Base-by-base conservation (phyloP, 106 monocot genomes). In the Amphibolis antarctica region DNA sequence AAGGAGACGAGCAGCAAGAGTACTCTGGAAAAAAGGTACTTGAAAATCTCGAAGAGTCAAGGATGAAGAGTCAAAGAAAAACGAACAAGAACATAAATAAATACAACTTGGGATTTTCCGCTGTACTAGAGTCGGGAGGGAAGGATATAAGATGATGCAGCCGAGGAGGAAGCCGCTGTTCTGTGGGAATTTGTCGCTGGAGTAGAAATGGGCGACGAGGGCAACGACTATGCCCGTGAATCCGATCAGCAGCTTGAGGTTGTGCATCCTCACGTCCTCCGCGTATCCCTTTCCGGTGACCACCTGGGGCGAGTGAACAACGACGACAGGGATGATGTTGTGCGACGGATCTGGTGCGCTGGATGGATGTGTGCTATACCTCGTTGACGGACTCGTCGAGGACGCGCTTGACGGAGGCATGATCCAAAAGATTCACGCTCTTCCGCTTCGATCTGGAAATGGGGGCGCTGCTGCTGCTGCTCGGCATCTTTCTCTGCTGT, bases 141-240 rank as follows among this genome's bases (percentile, higher is more conserved):
- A 69, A 92, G 88, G 93, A 93, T 93, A 93, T 93, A 73, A 86
- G 66, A 49, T 73, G 29, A 93, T 88, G 83, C 93, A 93, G 50
- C 43, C 59, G 43, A 93, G 51, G 53, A 88, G 78, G 42, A 93
- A 68, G 48, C 83, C 67, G 44, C 78, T 67, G 64, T 93, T 93
- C 65, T 88, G 75, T 22, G 93, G 93, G 63, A 88, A 93, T 56
- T 93, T 93, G 67, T 93, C 88, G 67, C 83, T 88, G 5, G 77
- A 80, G 74, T 88, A 88, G 72, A 93, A 93, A 67, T 93, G 93
- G 24, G 93, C 88, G 61, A 79, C 54, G 26, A 88, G 74, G 5
- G 93, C 93, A 54, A 88, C 72, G 51, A 61, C 79, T 17, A 93
- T 88, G 68, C 85, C 75, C 26, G 79, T 53, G 10, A 75, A 14